phyloP scores from a whole-genome alignment of 176 grass and related monocot genomes.

The Pontederia crassipes region DNA sequence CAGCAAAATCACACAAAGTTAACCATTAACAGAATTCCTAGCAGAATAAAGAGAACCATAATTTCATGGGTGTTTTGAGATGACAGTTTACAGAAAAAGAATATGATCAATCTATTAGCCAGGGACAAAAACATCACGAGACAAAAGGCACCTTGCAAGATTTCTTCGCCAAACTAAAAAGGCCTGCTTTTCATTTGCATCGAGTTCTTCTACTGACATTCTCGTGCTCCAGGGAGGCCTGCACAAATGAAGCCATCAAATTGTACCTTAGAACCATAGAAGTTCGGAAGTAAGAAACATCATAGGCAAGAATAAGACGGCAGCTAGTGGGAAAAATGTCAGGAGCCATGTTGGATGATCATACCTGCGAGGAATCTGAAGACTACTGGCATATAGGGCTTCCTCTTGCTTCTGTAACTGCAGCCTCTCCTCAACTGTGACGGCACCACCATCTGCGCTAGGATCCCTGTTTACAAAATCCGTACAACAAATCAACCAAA shows the following conservation, averaged over 20 bases:
- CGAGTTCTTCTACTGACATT: slow-evolving; percentile 80
- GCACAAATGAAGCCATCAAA: neutral
- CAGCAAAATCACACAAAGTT: too few relatives aligned
- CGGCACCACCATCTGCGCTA: slow-evolving; percentile 17
- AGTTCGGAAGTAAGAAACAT: neutral
- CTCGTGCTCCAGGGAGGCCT: slow-evolving; percentile 59
- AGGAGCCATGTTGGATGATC: neutral
- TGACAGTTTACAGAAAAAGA: too few relatives aligned
- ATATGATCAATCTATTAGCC: too few relatives aligned
- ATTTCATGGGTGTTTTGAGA: too few relatives aligned
- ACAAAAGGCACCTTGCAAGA: slow-evolving; percentile 47
- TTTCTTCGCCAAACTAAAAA: slow-evolving; percentile 82
- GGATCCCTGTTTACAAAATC: slow-evolving; percentile 34
- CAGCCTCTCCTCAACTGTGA: slow-evolving; percentile 37
- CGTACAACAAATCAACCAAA: neutral
- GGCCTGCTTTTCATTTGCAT: slow-evolving; percentile 49
- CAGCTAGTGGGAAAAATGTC: neutral
- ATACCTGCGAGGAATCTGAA: slow-evolving; percentile 72
- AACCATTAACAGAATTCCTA: too few relatives aligned
- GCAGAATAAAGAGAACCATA: too few relatives aligned
- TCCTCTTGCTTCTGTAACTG: slow-evolving; percentile 65
- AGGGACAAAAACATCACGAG: neutral
- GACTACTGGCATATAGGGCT: slow-evolving; percentile 49
- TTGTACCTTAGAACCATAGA: too few relatives aligned
- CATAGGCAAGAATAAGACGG: neutral